Evolutionary conservation across 495 filamentous ascomycete species (phyloP), one percentile per base, ranked within the genome.

Genomic region (Neurospora sp.): DNA sequence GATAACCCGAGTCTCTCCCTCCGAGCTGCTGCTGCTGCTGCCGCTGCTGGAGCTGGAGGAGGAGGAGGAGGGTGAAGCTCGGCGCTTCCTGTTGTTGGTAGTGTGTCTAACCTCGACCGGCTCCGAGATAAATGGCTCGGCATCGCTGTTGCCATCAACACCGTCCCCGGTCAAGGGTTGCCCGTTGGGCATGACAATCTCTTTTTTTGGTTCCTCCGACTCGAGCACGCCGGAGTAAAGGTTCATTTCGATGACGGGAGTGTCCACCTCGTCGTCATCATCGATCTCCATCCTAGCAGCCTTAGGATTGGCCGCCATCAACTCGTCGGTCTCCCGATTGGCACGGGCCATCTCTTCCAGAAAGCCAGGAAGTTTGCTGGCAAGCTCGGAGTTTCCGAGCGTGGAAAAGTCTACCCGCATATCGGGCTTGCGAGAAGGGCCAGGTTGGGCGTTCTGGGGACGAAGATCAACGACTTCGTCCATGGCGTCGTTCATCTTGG

Each of bases 391-490:
- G 46, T 46, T 40, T 1, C 75, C 75, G 12, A 81, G 74, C 72
- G 73, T 74, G 1, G 48, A 31, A 10, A 75, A 74, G 40, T 81
- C 78, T 7, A 81, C 73, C 3, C 76, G 73, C 78, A 78, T 80
- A 22, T 69, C 37, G 7, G 76, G 73, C 70, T 78, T 71, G 22
- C 39, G 20, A 8, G 69, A 42, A 73, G 73, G 12, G 42, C 39
- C 40, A 42, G 68, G 8, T 61, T 40, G 46, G n/a, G 38, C 16
- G 37, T 40, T 41, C 2, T 74, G 75, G 1, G 70, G 71, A 0
- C 69, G 76, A 27, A 79, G 68, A 27, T 79, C 69, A 22, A 79
- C 42, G 41, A 80, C 73, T 11, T 76, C 70, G 71, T 79, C 76
- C 31, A 79, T 42, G 68, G 77, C 73, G 6, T 53, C 74, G 3